A percentile compares a stretch with the other conserved stretches of the same genome.
phyloP scores from a whole-genome alignment of 2,329 filamentous ascomycete genomes.

The Trichophyton schoenleinii region DNA sequence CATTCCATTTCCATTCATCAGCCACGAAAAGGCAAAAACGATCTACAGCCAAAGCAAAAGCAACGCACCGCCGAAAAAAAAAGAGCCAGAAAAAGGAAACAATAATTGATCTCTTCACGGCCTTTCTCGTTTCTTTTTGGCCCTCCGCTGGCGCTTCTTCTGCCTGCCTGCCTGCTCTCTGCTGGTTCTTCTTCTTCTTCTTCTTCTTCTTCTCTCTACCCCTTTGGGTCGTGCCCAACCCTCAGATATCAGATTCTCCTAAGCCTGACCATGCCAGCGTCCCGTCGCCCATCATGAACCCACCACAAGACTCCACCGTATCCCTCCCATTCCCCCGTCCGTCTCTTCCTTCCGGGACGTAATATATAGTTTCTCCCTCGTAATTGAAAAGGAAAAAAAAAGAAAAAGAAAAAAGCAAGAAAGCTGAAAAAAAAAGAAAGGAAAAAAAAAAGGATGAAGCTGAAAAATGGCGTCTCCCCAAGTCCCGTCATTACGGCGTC shows the following conservation, averaged over 20 bases:
- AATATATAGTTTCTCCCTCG: background rate
- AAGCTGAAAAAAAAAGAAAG: background rate
- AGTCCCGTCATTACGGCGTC: background rate
- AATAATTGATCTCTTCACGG: background rate
- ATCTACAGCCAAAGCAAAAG: background rate
- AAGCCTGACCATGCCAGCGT: constrained; percentile 2
- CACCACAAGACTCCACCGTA: background rate
- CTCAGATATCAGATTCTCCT: background rate
- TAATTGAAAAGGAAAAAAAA: background rate
- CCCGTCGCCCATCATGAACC: constrained; percentile 2
- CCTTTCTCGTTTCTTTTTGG: background rate
- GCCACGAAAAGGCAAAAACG: background rate
- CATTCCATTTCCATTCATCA: background rate
- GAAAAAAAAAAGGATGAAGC: no score
- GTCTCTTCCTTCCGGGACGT: background rate
- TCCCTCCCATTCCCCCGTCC: constrained; percentile 3
- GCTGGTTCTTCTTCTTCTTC: no score
- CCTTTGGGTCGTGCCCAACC: constrained; percentile 2
- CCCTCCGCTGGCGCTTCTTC: background rate
- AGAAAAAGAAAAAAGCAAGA: no score
- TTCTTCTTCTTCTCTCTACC: background rate
- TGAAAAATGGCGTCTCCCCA: no score
- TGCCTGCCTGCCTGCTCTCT: background rate
- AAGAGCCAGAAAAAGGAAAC: background rate
- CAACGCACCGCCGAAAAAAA: background rate